phyloP scores from a whole-genome alignment of 2,329 filamentous ascomycete genomes.

The Fusarium clavum region DNA sequence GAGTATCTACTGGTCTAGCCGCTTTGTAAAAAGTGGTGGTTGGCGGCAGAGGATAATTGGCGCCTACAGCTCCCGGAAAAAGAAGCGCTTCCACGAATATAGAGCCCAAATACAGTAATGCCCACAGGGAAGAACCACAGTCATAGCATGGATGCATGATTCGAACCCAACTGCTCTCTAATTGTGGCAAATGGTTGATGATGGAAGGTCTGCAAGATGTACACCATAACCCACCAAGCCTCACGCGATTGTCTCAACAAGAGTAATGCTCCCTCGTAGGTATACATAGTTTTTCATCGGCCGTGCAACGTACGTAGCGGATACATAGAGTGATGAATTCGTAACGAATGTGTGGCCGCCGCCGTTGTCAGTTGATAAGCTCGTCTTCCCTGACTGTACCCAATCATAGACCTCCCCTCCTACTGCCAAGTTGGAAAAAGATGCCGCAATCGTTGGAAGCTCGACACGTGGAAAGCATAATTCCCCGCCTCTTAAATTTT shows the following conservation, averaged over 20 bases:
- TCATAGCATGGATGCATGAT: background rate
- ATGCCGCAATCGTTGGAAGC: constrained; percentile 9
- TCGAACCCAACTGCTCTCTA: background rate
- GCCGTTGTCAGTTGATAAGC: background rate
- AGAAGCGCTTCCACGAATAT: background rate
- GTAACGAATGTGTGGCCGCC: background rate
- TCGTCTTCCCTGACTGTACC: background rate
- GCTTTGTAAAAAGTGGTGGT: background rate
- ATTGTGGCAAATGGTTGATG: background rate
- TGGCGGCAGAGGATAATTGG: background rate
- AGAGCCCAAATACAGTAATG: background rate
- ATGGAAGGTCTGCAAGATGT: background rate
- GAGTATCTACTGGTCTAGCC: background rate
- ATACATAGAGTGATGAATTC: background rate
- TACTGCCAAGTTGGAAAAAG: constrained; percentile 10
- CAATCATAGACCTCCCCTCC: constrained; percentile 11
- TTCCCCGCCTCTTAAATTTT: constrained; percentile 32
- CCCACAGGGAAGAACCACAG: background rate
- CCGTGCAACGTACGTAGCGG: background rate
- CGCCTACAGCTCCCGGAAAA: background rate
- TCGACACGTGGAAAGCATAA: constrained; percentile 32
- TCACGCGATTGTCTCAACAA: background rate
- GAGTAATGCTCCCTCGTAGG: background rate
- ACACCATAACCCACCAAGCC: background rate
- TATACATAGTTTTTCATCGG: background rate